Percentiles rank a stretch among this genome's conserved stretches.
Conservation (phyloP, 768 basidiomycete species). For the Hebeloma cylindrosporum region DNA sequence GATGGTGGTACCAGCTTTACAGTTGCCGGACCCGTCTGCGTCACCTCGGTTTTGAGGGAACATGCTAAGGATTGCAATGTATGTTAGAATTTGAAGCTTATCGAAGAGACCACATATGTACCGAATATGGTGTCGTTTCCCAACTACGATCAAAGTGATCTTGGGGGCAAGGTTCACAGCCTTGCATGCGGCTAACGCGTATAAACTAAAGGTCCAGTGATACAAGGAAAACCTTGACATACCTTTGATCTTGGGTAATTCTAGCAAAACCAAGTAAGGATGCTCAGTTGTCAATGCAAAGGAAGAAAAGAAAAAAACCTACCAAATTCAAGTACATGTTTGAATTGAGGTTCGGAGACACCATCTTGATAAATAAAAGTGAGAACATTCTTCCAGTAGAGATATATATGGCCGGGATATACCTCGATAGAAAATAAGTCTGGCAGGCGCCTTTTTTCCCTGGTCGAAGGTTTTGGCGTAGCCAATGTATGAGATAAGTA, state of each 20-base stretch:
- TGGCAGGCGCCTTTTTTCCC: constrained; percentile 57
- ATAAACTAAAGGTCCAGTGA: neutral
- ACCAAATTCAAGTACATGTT: constrained; percentile 40
- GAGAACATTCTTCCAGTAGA: constrained; percentile 3
- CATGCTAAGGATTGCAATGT: constrained; percentile 26
- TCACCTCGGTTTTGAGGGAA: constrained; percentile 34
- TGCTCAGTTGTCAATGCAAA: constrained; percentile 3
- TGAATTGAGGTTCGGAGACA: constrained; percentile 54
- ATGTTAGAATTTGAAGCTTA: neutral
- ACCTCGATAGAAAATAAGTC: constrained; percentile 79
- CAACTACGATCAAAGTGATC: constrained; percentile 80
- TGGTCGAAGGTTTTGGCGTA: constrained; percentile 54
- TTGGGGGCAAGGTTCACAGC: constrained; percentile 54
- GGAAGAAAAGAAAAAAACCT: constrained; percentile 20
- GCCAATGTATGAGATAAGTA: constrained; percentile 51
- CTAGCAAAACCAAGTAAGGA: constrained; percentile 30
- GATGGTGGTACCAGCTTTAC: constrained; percentile 76
- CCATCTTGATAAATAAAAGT: constrained; percentile 39
- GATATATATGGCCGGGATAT: constrained; percentile 27
- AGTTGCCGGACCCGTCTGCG: constrained; percentile 69
- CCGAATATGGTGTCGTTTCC: constrained; percentile 71
- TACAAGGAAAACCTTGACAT: constrained; percentile 4
- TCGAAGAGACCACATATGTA: constrained; percentile 8
- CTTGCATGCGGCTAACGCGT: constrained; percentile 55
- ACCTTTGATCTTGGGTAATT: constrained; percentile 61